phyloP scores from a whole-genome alignment of 495 filamentous ascomycete genomes.

The Aspergillus campestris region DNA sequence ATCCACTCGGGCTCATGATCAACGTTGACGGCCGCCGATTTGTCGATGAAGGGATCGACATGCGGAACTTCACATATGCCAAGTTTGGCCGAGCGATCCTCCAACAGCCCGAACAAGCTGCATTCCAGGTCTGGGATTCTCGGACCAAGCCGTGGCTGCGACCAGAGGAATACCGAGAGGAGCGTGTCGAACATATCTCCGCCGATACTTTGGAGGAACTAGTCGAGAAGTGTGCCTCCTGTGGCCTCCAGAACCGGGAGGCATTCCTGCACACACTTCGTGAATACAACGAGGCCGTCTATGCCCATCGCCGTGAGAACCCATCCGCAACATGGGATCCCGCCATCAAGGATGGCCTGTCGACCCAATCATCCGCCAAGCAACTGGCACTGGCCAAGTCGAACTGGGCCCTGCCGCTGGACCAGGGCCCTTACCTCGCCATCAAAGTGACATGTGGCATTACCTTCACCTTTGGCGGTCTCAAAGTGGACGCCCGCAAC shows the following conservation, averaged over 20 bases:
- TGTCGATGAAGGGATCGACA: constrained; percentile 54
- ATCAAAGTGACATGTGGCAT: constrained; percentile 52
- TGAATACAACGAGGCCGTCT: constrained; percentile 46
- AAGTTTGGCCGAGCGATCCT: constrained; percentile 49
- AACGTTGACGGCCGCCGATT: constrained; percentile 49
- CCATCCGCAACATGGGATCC: constrained; percentile 42
- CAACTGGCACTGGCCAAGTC: constrained; percentile 43
- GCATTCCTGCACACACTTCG: constrained; percentile 39
- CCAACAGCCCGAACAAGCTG: constrained; percentile 44
- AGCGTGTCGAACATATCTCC: constrained; percentile 41
- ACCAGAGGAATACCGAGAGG: constrained; percentile 48
- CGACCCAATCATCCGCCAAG: constrained; percentile 36
- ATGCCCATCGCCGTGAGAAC: constrained; percentile 26
- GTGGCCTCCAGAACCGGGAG: constrained; percentile 31
- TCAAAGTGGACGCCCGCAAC: constrained; percentile 41
- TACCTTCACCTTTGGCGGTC: constrained; percentile 59
- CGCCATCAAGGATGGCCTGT: constrained; percentile 45
- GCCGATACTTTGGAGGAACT: constrained; percentile 44
- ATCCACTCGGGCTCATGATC: constrained; percentile 55
- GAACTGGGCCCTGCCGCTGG: constrained; percentile 54
- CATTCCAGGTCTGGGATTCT: constrained; percentile 56
- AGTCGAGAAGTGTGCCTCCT: constrained; percentile 33
- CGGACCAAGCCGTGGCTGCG: constrained; percentile 39
- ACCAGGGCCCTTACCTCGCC: constrained; percentile 47
- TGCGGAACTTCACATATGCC: constrained; percentile 58